Evolutionary conservation across 768 basidiomycete genomes (phyloP), one percentile per base, ranked within the genome.

Genomic region (Mycena rosella): DNA sequence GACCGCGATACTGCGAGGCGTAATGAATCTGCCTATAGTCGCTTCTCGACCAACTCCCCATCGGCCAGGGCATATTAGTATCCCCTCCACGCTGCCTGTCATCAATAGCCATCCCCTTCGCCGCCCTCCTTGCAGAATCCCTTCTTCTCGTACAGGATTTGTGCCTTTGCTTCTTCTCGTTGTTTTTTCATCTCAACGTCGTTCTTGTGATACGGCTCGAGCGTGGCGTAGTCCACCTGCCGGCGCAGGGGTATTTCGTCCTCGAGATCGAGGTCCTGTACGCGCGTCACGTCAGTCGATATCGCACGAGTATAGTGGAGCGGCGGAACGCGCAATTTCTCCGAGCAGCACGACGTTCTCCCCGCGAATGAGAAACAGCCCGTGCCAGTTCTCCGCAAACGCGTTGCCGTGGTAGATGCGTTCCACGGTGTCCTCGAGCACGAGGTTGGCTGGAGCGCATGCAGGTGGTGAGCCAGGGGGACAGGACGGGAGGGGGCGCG

Each of bases 341-440:
- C 98, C 98, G 24, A 99, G 83, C 67, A 98, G 81, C 36, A 99
- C 98, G 18, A 99, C 98, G 78, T 99, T 99, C 85, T 99, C 98
- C 54, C 98, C 98, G 60, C 98, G 89, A 72, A 99, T 96, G 70
- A 99, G 87, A 80, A 95, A 96, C 30, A 99, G 87, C 4, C 96
- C 97, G 67, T 90, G 88, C 83, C 90, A 92, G 72, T 87, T 89
- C 76, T 99, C 96, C 17, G 95, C 96, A 78, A 91, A 98, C 55
- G 90, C 88, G 74, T 91, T 89, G 61, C 88, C 92, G 75, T 96
- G 92, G 81, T 95, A 95, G 87, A 98, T 92, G 67, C 96, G 90
- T 80, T 99, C 98, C 70, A 96, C 89, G 14, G 96, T 96, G 78
- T 96, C 94, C 79, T 98, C 96, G 48, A 99, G 86, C 10, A 99